Evolutionary conservation across 2,329 filamentous ascomycete genomes (phyloP), one percentile per base, ranked within the genome.

Genomic region (Chaetomiaceae sp.): DNA sequence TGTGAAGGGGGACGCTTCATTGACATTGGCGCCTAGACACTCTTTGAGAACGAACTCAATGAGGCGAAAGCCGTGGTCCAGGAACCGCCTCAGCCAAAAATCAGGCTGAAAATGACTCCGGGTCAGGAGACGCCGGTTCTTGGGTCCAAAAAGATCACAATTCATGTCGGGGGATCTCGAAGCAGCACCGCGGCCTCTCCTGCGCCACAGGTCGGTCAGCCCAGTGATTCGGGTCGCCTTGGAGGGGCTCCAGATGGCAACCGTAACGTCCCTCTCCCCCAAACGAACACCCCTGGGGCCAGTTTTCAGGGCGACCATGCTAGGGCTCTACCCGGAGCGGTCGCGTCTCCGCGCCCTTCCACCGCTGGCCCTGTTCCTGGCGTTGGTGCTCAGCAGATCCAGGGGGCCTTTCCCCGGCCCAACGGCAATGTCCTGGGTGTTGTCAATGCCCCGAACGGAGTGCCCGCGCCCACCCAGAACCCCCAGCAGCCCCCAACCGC

Each of bases 41-140:
- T 82, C 61, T 91, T 95, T 64, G 74, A 81, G 45, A 74, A 78
- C 35, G 75, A 87, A 48, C 68, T 95, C 31, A 81, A 79, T 55
- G 78, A 87, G 61, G 89, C 89, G 9, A 89, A 86, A 65, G 77
- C 77, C 41, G 77, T 77, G 50, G 87, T 92, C 16, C 75, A 79
- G 43, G 87, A 93, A 66, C 86, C 89, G 13, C 73, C 79, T 1
- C 81, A 85, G 61, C 81, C 86, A 31, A 89, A 89, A 63, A 86
- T 95, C 61, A 95, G 90, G 68, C 75, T 96, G 50, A 91, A 87
- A 66, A 78, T 89, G 63, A 74, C 78, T 5, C 69, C 72, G 38
- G 66, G 67, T 20, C 63, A 67, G 25, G 74, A 79, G 25, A 69
- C 72, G 9, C 67, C 77, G 1, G 35, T 60, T 51, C 54, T 62